A percentile compares a stretch with the other conserved stretches of the same genome.
phyloP scores from a whole-genome alignment of 176 grass and related monocot species.

The Paspalum vaginatum region DNA sequence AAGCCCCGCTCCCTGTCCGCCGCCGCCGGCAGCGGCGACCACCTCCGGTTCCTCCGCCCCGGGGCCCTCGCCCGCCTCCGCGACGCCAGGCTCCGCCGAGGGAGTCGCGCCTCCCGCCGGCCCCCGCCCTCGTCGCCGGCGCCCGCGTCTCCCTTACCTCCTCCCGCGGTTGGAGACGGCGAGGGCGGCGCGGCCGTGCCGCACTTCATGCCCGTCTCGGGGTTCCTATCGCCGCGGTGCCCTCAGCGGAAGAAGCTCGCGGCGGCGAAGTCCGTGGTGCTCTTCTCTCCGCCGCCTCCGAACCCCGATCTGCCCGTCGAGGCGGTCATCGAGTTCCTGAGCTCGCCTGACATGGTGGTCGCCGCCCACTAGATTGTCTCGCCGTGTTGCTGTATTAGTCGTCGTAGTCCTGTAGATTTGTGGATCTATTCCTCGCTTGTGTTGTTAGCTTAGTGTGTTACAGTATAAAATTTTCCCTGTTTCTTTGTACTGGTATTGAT shows the following conservation, averaged over 20 bases:
- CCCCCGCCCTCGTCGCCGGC: conserved; percentile 33
- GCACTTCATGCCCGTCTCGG: conserved; percentile 42
- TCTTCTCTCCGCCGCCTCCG: conserved; percentile 48
- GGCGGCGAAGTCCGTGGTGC: conserved; percentile 56
- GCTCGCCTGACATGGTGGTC: conserved; percentile 55
- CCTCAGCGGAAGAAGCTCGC: conserved; percentile 68
- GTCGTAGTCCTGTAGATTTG: conserved; percentile 44
- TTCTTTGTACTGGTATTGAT: conserved; percentile 38
- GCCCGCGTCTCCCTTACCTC: neutral
- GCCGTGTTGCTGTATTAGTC: conserved; percentile 20
- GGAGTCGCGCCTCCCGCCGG: neutral
- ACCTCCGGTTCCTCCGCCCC: conserved; percentile 77
- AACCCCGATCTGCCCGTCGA: conserved; percentile 36
- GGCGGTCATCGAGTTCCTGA: conserved; percentile 56
- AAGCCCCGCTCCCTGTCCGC: conserved; percentile 27
- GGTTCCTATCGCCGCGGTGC: conserved; percentile 37
- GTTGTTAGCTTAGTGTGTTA: conserved; percentile 17
- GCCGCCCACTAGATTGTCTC: conserved; percentile 56
- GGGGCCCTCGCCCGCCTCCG: conserved; percentile 72
- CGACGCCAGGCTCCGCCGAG: conserved; percentile 53
- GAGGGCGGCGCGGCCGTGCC: conserved; percentile 23
- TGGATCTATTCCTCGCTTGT: neutral
- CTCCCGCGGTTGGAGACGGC: neutral
- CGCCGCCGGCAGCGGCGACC: conserved; percentile 28
- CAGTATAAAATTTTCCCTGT: conserved; percentile 2